Conservation (phyloP, 2,329 filamentous ascomycete genomes). For the Thermothelomyces thermophilus region DNA sequence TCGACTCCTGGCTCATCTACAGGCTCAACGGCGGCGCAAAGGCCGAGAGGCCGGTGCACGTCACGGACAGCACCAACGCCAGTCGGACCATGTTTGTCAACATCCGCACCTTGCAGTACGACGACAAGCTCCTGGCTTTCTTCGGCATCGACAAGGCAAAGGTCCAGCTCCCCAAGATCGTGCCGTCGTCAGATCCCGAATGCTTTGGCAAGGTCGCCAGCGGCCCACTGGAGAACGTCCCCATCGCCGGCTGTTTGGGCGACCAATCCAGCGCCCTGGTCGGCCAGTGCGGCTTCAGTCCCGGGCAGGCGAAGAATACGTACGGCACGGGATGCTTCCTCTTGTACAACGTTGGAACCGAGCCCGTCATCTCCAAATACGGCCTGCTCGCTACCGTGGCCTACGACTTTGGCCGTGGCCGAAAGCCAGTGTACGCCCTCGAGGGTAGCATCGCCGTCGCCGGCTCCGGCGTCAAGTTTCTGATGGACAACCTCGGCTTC, state of each 20-base stretch:
- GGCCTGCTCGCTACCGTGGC: constrained; percentile 82
- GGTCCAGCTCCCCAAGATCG: constrained; percentile 72
- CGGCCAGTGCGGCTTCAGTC: constrained; percentile 75
- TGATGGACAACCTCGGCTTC: constrained; percentile 58
- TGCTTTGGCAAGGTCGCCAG: constrained; percentile 62
- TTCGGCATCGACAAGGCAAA: constrained; percentile 66
- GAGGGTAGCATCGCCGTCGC: constrained; percentile 81
- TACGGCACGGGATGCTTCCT: constrained; percentile 88
- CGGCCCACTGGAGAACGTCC: constrained; percentile 61
- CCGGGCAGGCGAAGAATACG: constrained; percentile 82
- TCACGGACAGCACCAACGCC: constrained; percentile 83
- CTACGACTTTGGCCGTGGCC: constrained; percentile 64
- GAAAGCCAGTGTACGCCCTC: constrained; percentile 65
- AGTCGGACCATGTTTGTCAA: constrained; percentile 95
- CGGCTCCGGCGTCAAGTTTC: constrained; percentile 72
- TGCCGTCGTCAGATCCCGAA: constrained; percentile 68
- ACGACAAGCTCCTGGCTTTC: constrained; percentile 68
- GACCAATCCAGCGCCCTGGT: constrained; percentile 84
- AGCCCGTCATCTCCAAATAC: constrained; percentile 78
- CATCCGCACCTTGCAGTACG: constrained; percentile 71
- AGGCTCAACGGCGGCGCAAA: constrained; percentile 68
- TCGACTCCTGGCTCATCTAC: constrained; percentile 85
- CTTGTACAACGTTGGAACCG: constrained; percentile 78
- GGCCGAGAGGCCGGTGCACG: constrained; percentile 55
- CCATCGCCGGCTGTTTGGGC: constrained; percentile 77